phyloP scores from a whole-genome alignment of 306 rosid genomes.

The Biancaea sappan region DNA sequence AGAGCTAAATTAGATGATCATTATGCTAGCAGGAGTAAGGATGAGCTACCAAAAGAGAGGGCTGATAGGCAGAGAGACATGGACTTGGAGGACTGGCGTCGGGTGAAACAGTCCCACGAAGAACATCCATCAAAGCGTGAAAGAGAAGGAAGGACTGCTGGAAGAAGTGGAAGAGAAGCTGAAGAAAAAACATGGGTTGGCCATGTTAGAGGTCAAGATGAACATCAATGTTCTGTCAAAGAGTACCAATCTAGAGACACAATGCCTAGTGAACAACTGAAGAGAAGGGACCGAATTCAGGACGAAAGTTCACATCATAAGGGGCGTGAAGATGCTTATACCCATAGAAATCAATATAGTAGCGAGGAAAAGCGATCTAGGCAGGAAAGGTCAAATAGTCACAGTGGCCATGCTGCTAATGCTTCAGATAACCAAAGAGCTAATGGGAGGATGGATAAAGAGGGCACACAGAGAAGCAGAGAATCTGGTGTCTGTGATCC shows the following conservation, averaged over 20 bases:
- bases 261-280: conserved; percentile 60
- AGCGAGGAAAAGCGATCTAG: conserved; percentile 75
- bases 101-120: conserved; percentile 77
- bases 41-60: conserved; percentile 79
- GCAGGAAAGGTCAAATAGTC: conserved; percentile 74
- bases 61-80: conserved; percentile 78
- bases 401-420: conserved; percentile 62
- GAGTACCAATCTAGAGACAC: conserved; percentile 71
- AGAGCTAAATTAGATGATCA: conserved; percentile 75
- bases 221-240: conserved; percentile 68
- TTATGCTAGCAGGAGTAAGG: conserved; percentile 70
- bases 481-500: conserved; percentile 62
- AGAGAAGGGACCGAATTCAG: conserved; percentile 73
- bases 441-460: conserved; percentile 69
- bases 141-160: conserved; percentile 65
- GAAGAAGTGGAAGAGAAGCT: conserved; percentile 68
- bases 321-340: conserved; percentile 69
- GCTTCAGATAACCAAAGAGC: conserved; percentile 62
- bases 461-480: conserved; percentile 68
- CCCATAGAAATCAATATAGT: conserved; percentile 60
- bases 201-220: conserved; percentile 71
- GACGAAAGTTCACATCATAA: conserved; percentile 67
- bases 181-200: conserved; percentile 81
- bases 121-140: conserved; percentile 74
- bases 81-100: conserved; percentile 87